These are phyloP conservation scores for Candida dajiaensis DNA, from an alignment of 805 yeast genomes.

Conservation along the genomic window DNA sequence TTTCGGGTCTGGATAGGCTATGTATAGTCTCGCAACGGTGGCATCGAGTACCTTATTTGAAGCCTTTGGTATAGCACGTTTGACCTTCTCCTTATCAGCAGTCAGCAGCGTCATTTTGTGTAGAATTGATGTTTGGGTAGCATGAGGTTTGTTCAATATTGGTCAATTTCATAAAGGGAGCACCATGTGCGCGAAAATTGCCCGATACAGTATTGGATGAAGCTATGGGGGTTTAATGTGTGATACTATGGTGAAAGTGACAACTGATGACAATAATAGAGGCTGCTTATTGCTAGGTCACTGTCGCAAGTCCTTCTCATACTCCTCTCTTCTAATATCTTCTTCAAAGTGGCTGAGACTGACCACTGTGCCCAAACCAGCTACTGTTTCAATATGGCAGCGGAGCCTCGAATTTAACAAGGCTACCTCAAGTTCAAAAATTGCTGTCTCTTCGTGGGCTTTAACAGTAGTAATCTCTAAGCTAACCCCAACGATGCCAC, in stretches of 20 bases:
- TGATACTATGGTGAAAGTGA: no score
- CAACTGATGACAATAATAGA: no score
- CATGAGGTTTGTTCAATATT: not conserved
- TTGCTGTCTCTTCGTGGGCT: no score
- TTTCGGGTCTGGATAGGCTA: slow-evolving; percentile 80
- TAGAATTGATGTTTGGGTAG: not conserved
- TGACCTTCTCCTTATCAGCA: slow-evolving; percentile 82
- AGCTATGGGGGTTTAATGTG: no score
- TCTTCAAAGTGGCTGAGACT: no score
- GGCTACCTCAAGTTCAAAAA: no score
- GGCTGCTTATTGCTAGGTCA: no score
- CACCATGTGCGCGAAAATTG: not conserved
- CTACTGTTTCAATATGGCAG: not conserved
- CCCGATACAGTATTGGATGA: not conserved
- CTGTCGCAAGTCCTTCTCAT: no score
- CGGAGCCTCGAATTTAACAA: no score
- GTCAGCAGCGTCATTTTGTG: slow-evolving; percentile 29
- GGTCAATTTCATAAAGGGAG: not conserved
- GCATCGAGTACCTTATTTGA: slow-evolving; percentile 86
- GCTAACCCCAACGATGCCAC: no score
- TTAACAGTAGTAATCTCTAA: no score
- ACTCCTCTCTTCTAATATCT: no score
- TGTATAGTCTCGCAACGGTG: slow-evolving; percentile 81
- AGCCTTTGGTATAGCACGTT: slow-evolving; percentile 82
- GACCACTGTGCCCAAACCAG: not conserved